These are phyloP conservation scores for Farysia itapuensis DNA, from an alignment of 1,284 basidiomycete species.

Conservation along the genomic window DNA sequence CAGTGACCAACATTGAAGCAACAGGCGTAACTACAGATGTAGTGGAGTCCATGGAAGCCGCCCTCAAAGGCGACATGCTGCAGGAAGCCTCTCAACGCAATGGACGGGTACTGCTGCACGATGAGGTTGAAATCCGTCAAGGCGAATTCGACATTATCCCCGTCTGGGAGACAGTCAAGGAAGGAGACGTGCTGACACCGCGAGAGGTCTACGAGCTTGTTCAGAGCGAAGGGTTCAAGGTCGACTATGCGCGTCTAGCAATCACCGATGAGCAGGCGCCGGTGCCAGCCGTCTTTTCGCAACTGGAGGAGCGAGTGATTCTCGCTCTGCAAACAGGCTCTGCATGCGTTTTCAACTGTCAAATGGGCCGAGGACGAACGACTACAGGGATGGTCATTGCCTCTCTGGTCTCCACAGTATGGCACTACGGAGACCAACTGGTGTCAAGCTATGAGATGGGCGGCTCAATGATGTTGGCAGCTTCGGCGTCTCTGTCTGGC, in stretches of 20 bases:
- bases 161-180: conserved; percentile 79
- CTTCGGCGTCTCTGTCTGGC: not conserved
- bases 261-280: conserved; percentile 60
- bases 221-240: conserved; percentile 52
- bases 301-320: conserved; percentile 53
- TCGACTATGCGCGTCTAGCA: conserved; percentile 57
- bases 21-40: conserved; percentile 90
- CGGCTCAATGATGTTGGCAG: conserved; percentile 11
- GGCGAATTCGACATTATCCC: conserved; percentile 72
- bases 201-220: conserved; percentile 65
- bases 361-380: conserved; percentile 59
- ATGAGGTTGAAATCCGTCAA: conserved; percentile 90
- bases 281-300: conserved; percentile 54
- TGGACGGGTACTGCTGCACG: conserved; percentile 82
- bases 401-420: conserved; percentile 50
- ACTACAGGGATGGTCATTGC: conserved; percentile 59
- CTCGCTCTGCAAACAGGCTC: conserved; percentile 45
- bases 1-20: conserved; percentile 62
- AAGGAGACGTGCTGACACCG: conserved; percentile 89
- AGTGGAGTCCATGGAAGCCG: conserved; percentile 89
- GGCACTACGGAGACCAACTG: conserved; percentile 43
- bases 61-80: conserved; percentile 85
- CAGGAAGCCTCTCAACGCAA: conserved; percentile 73
- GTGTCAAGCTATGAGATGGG: conserved; percentile 25
- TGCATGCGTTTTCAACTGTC: conserved; percentile 56